Percentiles rank a stretch among this genome's conserved stretches.
These are phyloP conservation scores for Pseudogymnoascus sp. DNA, from an alignment of 2,329 filamentous ascomycete species.

Conservation along the genomic window DNA sequence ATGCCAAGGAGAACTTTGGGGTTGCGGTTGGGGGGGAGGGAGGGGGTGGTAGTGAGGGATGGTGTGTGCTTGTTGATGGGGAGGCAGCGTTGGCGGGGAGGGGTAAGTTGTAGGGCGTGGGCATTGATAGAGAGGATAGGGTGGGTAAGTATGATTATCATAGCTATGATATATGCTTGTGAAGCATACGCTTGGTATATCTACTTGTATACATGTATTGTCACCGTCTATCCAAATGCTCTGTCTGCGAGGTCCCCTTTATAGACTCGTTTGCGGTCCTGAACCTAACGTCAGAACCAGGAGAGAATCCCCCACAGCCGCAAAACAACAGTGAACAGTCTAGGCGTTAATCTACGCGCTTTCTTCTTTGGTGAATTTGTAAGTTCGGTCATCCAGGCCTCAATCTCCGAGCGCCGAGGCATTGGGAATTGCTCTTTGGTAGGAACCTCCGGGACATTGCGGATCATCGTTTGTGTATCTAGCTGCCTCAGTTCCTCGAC, in stretches of 20 bases:
- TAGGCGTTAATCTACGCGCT: neutral
- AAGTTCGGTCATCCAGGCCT: neutral
- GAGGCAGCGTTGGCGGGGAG: constrained; percentile 54
- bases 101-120: constrained; percentile 17
- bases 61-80: constrained; percentile 83
- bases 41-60: constrained; percentile 61
- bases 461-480: neutral
- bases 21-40: constrained; percentile 62
- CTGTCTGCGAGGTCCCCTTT: too few species aligned
- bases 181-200: neutral
- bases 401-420: neutral
- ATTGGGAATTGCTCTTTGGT: neutral
- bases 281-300: neutral
- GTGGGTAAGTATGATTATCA: neutral
- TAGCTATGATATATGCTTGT: neutral
- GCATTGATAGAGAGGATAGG: neutral
- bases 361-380: neutral
- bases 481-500: neutral
- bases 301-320: neutral
- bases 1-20: constrained; percentile 60
- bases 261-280: neutral
- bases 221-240: neutral
- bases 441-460: neutral
- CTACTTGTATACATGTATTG: neutral
- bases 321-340: neutral